Base-by-base conservation (phyloP, 495 filamentous ascomycete species). In the Hypomontagnella monticulosa region DNA sequence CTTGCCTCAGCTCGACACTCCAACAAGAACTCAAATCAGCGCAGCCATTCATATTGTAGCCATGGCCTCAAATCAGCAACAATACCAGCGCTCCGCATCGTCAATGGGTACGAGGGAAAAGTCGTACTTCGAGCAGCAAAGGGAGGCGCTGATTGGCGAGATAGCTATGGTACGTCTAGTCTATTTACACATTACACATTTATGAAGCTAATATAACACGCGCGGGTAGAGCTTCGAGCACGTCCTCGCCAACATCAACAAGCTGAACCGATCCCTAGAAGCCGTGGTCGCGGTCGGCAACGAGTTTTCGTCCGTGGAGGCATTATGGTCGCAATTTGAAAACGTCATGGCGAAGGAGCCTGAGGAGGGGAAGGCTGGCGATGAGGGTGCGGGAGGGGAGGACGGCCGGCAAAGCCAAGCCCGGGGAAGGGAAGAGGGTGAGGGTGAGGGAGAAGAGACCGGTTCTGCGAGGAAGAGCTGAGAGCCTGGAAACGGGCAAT, bases 271-370 rank as follows among this genome's bases (percentile, higher is more conserved):
- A 27, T 91, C 88, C 34, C 77, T 99, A 32, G 95, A 99, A 73
- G 91, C 93, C 50, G 89, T 97, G n/a, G 93, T 96, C 60, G 87
- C 91, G 33, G 93, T 99, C 23, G 95, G 95, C 6, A 97, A 97
- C 73, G 95, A 99, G 71, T 98, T 99, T 74, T 86, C 90, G n/a
- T 92, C 91, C 7, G 95, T 99, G 14, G 95, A 99, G 77, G 92
- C 92, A 20, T 84, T 99, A 33, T 99, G 95, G 95, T 93, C 90
- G 33, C 92, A 96, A 60, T 99, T 99, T 71, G 95, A 99, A 81
- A 89, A 89, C 56, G 93, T 97, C 63, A 98, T 97, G 94, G 92
- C 87, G 14, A 89, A 88, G 62, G 88, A 91, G 37, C 77, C 80
- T 0, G 87, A 87, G 62, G 78, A 77, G 18, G 78, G 73, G 33